These are phyloP conservation scores for Leucocoprinus sp. DNA, from an alignment of 768 basidiomycete species.

Conservation along the genomic window DNA sequence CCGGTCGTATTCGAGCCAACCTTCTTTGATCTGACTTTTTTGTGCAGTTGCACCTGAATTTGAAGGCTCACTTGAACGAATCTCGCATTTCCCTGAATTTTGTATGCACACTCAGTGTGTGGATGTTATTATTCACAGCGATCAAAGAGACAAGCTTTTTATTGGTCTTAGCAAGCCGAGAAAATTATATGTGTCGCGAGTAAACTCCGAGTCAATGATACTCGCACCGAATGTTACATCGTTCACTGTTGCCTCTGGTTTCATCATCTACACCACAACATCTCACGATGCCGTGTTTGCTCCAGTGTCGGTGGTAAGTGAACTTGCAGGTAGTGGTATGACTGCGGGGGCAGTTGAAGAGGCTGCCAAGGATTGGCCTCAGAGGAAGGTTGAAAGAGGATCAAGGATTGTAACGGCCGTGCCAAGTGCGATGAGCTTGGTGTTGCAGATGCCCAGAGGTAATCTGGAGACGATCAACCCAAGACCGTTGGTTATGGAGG, in stretches of 20 bases:
- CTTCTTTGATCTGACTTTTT: not conserved
- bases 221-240: conserved; percentile 59
- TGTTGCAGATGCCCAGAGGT: conserved; percentile 96
- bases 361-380: conserved; percentile 43
- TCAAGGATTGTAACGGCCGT: conserved; percentile 84
- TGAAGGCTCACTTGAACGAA: conserved; percentile 9
- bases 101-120: conserved; percentile 40
- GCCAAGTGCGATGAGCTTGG: conserved; percentile 79
- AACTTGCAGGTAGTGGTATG: conserved; percentile 19
- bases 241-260: conserved; percentile 63
- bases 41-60: conserved; percentile 14
- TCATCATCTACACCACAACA: conserved; percentile 78
- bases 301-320: conserved; percentile 33
- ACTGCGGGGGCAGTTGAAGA: conserved; percentile 17
- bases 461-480: conserved; percentile 96
- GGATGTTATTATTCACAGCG: conserved; percentile 14
- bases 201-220: conserved; percentile 19
- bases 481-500: conserved; percentile 80
- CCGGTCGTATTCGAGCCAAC: not conserved
- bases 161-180: conserved; percentile 61
- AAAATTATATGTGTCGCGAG: conserved; percentile 48
- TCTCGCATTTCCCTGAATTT: conserved; percentile 47
- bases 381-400: conserved; percentile 81
- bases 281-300: conserved; percentile 76
- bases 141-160: conserved; percentile 25